Evolutionary conservation across 2,329 filamentous ascomycete species (phyloP).

Genomic region (Clonostachys rosea): DNA sequence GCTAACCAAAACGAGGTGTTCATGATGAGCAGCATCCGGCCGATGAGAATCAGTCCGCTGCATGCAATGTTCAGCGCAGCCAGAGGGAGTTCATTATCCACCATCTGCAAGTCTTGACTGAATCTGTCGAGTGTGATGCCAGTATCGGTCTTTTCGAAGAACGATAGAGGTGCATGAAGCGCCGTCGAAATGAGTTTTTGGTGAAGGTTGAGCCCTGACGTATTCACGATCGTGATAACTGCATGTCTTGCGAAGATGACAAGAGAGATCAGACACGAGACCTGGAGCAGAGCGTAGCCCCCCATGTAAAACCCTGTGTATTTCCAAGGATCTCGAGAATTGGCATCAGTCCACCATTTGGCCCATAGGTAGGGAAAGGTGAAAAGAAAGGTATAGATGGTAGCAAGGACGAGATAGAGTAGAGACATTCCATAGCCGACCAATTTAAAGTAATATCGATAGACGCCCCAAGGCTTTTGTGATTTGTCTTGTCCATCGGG

Average conservation of each 20-base stretch:
- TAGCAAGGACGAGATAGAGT: too few relatives aligned
- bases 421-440: too few relatives aligned
- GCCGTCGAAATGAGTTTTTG: background rate
- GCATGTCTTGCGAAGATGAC: conserved; percentile 2
- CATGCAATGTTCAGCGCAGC: conserved; percentile 15
- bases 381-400: too few relatives aligned
- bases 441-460: too few relatives aligned
- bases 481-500: too few relatives aligned
- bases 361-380: conserved; percentile 4
- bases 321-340: background rate
- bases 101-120: conserved; percentile 34
- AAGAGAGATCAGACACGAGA: background rate
- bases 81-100: conserved; percentile 29
- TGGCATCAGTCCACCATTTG: conserved; percentile 11
- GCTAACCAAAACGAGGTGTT: conserved; percentile 19
- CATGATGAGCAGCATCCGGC: conserved; percentile 12
- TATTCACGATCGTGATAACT: conserved; percentile 13
- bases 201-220: conserved; percentile 13
- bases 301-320: background rate
- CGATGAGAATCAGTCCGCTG: conserved; percentile 3
- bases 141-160: conserved; percentile 32
- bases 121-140: conserved; percentile 37
- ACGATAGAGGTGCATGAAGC: conserved; percentile 28
- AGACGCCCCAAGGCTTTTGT: too few relatives aligned
- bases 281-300: background rate